Percentiles rank a stretch among this genome's conserved stretches.
phyloP scores from a whole-genome alignment of 352 stramenopile genomes.

The Pythium brachiatum region DNA sequence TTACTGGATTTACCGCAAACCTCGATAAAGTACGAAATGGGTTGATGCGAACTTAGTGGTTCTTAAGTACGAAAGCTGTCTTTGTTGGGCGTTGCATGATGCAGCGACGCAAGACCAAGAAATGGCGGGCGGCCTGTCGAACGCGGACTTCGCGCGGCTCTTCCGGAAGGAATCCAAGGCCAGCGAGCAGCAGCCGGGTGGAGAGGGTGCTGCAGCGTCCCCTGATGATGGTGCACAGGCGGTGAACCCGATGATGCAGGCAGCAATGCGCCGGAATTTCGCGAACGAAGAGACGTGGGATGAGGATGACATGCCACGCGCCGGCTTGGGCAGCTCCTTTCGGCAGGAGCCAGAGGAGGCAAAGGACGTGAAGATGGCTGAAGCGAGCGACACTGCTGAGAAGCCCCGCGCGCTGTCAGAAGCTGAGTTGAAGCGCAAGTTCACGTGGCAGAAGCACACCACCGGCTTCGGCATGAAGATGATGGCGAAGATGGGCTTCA shows the following conservation, averaged over 20 bases:
- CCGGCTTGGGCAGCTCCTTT: constrained; percentile 13
- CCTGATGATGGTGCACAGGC: constrained; percentile 5
- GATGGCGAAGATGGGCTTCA: constrained; percentile 96
- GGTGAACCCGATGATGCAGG: constrained; percentile 29
- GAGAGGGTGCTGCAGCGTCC: constrained; percentile 5
- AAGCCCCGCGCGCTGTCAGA: constrained; percentile 19
- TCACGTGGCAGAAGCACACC: constrained; percentile 94
- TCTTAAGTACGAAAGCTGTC: constrained; percentile 1
- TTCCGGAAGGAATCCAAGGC: constrained; percentile 38
- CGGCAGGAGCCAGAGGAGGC: background rate
- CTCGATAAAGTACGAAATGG: constrained; percentile 1
- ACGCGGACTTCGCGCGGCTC: constrained; percentile 80
- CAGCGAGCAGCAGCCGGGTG: constrained; percentile 1
- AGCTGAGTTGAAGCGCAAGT: constrained; percentile 32
- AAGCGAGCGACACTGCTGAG: background rate
- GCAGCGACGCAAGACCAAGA: background rate
- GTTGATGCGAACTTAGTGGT: background rate
- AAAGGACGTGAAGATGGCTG: constrained; percentile 21
- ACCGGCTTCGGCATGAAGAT: constrained; percentile 96
- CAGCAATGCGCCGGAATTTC: constrained; percentile 26
- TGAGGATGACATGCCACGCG: constrained; percentile 7
- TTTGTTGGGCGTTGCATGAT: background rate
- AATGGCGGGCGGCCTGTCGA: constrained; percentile 40
- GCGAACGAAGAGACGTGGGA: constrained; percentile 27
- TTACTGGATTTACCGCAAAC: background rate